Conservation (phyloP, 495 filamentous ascomycete genomes). For the Trichoderma virens region DNA sequence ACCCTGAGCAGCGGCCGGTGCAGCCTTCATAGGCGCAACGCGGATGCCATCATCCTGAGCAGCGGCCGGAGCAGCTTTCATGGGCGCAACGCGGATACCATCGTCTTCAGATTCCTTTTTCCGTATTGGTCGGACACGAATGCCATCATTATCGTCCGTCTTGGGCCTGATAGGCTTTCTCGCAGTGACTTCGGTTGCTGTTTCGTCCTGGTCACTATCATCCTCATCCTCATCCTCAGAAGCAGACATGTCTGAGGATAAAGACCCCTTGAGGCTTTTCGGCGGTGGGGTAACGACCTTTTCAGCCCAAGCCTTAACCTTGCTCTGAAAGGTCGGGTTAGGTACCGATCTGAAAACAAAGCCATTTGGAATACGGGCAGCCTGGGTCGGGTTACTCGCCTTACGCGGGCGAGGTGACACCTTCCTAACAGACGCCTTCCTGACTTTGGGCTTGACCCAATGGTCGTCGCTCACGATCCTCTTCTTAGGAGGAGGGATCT, state of each 20-base stretch:
- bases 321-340: constrained; percentile 42
- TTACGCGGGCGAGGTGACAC: background rate
- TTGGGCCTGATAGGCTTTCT: constrained; percentile 20
- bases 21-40: constrained; percentile 23
- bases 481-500: constrained; percentile 51
- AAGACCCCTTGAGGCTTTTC: background rate
- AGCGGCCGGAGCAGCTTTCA: constrained; percentile 17
- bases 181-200: constrained; percentile 21
- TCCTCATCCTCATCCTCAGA: background rate
- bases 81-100: constrained; percentile 29
- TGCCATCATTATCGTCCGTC: constrained; percentile 25
- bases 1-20: background rate
- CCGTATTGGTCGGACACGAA: constrained; percentile 24
- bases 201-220: background rate
- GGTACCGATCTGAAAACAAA: constrained; percentile 39
- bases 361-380: constrained; percentile 43
- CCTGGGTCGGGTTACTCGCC: constrained; percentile 17
- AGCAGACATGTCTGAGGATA: background rate
- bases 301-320: constrained; percentile 46
- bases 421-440: constrained; percentile 21
- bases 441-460: constrained; percentile 53
- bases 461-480: constrained; percentile 74
- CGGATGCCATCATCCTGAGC: constrained; percentile 25
- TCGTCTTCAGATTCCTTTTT: constrained; percentile 22
- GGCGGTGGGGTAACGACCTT: constrained; percentile 25